phyloP scores from a whole-genome alignment of 164 flowering plant genomes.

The Stephania japonica region DNA sequence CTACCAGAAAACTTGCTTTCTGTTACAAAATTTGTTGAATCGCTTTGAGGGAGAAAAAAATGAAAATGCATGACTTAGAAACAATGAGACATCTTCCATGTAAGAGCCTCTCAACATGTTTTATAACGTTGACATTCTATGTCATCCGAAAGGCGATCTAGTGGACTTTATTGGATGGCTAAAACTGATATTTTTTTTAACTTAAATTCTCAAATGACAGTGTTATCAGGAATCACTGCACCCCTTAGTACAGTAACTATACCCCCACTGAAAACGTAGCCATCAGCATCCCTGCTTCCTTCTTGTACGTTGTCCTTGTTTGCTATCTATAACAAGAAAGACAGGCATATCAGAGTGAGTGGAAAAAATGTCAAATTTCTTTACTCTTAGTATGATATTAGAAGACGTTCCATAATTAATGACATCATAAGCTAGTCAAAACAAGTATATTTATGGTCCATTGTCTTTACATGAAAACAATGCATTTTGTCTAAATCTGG shows the following conservation, averaged over 20 bases:
- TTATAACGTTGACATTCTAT: background rate
- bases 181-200: too few relatives aligned
- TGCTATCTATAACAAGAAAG: conserved; percentile 39
- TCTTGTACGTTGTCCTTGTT: conserved; percentile 67
- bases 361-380: background rate
- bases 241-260: conserved; percentile 50
- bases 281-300: conserved; percentile 48
- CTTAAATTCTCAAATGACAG: conserved; percentile 31
- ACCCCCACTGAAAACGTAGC: conserved; percentile 54
- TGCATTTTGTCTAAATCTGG: background rate
- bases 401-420: background rate
- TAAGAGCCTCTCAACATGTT: background rate
- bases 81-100: background rate
- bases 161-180: background rate
- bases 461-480: background rate
- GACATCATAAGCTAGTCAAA: background rate
- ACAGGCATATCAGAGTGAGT: background rate
- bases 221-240: conserved; percentile 60
- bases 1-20: too few relatives aligned
- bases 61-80: background rate
- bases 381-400: too few relatives aligned
- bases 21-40: background rate
- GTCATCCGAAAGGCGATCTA: background rate
- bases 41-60: background rate
- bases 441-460: background rate